Percentiles rank a stretch among this genome's conserved stretches.
Conservation (phyloP, 2,329 filamentous ascomycete genomes). For the Phialophora chinensis region DNA sequence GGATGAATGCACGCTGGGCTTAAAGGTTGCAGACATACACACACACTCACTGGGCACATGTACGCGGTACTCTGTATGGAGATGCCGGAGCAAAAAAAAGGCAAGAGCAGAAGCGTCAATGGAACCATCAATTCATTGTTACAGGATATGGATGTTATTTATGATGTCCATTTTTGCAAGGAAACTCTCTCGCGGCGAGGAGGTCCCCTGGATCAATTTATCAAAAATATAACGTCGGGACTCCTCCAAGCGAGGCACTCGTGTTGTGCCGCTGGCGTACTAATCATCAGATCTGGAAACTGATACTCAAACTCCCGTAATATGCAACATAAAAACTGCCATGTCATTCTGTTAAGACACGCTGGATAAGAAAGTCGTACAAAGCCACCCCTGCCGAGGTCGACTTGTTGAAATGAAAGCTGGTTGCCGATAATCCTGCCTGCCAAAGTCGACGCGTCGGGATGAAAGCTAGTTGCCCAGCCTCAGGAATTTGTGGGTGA, state of each 20-base stretch:
- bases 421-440: background rate
- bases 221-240: background rate
- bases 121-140: background rate
- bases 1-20: background rate
- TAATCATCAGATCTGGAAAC: background rate
- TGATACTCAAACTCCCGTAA: background rate
- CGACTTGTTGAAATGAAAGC: background rate
- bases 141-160: background rate
- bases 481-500: slow-evolving; percentile 27
- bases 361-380: slow-evolving; percentile 5
- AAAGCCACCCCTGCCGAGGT: background rate
- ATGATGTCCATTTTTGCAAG: background rate
- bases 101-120: background rate
- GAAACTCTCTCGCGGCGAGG: background rate
- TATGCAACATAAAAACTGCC: slow-evolving; percentile 1
- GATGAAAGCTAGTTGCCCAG: slow-evolving; percentile 31
- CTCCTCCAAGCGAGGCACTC: slow-evolving; percentile 1
- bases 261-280: background rate
- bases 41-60: background rate
- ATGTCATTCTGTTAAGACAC: slow-evolving; percentile 6
- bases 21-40: background rate
- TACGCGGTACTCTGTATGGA: background rate
- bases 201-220: background rate
- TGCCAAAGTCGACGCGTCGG: background rate
- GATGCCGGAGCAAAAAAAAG: background rate